phyloP scores from a whole-genome alignment of 164 flowering plant species.

The Dillenia turbinata region DNA sequence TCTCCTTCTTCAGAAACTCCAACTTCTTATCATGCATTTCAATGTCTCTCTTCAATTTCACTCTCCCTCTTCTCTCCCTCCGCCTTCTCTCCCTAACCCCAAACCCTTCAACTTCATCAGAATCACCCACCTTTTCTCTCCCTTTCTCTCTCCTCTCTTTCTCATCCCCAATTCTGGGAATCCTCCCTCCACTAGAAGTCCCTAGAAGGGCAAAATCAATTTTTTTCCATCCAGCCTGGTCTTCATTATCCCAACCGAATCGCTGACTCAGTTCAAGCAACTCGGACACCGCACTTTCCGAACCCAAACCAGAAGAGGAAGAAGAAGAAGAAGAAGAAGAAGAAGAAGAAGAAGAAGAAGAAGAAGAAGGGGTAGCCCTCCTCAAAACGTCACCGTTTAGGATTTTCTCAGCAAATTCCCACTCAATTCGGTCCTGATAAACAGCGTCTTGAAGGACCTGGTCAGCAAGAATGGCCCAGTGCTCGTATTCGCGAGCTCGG shows the following conservation, averaged over 20 bases:
- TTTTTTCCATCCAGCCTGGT: conserved; percentile 58
- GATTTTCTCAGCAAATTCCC: conserved; percentile 63
- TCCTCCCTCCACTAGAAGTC: conserved; percentile 63
- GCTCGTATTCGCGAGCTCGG: conserved; percentile 48
- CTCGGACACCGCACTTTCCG: conserved; percentile 26
- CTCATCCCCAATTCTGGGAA: conserved; percentile 37
- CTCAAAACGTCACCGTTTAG: conserved; percentile 33
- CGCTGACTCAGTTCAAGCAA: conserved; percentile 60
- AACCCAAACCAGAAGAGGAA: background rate
- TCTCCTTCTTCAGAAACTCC: conserved; percentile 3
- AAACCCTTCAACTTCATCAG: conserved; percentile 3
- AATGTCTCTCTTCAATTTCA: conserved; percentile 19
- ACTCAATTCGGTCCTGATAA: conserved; percentile 68
- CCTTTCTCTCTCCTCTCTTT: conserved; percentile 2
- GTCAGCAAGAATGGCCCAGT: conserved; percentile 74
- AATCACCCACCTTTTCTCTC: conserved; percentile 6
- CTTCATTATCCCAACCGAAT: conserved; percentile 78
- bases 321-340: background rate
- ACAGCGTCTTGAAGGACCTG: conserved; percentile 75
- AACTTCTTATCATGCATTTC: conserved; percentile 7
- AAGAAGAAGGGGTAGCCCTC: no score
- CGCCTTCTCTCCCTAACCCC: conserved; percentile 14
- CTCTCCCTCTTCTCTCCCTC: conserved; percentile 27
- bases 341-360: background rate
- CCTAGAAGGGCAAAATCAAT: conserved; percentile 67